A percentile compares a stretch with the other conserved stretches of the same genome.
Conservation (phyloP, 2,329 filamentous ascomycete genomes). For the Colletotrichum neosansevieriae region DNA sequence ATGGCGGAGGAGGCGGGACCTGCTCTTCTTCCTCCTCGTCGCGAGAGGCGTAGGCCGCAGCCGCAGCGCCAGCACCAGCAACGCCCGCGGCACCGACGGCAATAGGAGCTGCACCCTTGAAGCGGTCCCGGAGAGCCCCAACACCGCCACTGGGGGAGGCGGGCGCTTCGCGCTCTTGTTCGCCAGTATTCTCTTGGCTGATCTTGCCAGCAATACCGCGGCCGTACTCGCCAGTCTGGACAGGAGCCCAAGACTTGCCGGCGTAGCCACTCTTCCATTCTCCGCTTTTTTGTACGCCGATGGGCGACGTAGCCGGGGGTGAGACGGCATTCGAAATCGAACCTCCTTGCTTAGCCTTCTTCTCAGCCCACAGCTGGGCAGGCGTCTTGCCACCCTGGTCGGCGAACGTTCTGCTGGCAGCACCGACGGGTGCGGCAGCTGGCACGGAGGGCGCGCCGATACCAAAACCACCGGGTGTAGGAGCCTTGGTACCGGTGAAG, state of each 20-base stretch:
- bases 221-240: slow-evolving; percentile 79
- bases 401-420: slow-evolving; percentile 92
- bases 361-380: slow-evolving; percentile 96
- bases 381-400: slow-evolving; percentile 96
- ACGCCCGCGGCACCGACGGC: slow-evolving; percentile 57
- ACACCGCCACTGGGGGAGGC: slow-evolving; percentile 73
- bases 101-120: slow-evolving; percentile 82
- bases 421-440: slow-evolving; percentile 73
- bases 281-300: slow-evolving; percentile 79
- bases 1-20: slow-evolving; percentile 64
- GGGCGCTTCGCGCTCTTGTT: slow-evolving; percentile 59
- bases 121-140: slow-evolving; percentile 82
- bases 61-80: slow-evolving; percentile 56
- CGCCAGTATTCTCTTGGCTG: slow-evolving; percentile 74
- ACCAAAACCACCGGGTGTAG: slow-evolving; percentile 77
- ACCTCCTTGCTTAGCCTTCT: slow-evolving; percentile 85
- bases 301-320: slow-evolving; percentile 61
- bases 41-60: slow-evolving; percentile 48
- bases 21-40: slow-evolving; percentile 52
- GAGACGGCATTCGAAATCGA: slow-evolving; percentile 57
- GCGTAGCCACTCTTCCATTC: slow-evolving; percentile 93
- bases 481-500: slow-evolving; percentile 91
- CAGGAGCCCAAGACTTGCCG: slow-evolving; percentile 90
- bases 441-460: slow-evolving; percentile 72
- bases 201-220: slow-evolving; percentile 66